Conservation (phyloP, 768 basidiomycete species). For the Xerocomellus dryophilus region DNA sequence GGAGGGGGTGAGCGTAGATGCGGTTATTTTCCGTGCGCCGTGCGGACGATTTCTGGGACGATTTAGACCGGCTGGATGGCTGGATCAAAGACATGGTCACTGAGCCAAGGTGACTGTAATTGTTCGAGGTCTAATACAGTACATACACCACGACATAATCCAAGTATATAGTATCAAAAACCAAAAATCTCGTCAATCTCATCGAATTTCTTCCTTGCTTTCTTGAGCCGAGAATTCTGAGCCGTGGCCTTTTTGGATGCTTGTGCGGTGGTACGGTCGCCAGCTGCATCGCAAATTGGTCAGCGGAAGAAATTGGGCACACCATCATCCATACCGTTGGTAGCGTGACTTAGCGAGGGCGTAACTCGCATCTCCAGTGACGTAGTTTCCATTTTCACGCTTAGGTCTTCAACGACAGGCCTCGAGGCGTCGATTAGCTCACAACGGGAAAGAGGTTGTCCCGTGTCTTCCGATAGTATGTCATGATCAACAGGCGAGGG, state of each 20-base stretch:
- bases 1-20: conserved; percentile 71
- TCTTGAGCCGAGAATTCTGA: conserved; percentile 15
- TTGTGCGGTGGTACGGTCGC: neutral
- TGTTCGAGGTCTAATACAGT: no score
- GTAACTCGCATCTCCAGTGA: neutral
- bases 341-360: neutral
- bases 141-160: no score
- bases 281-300: conserved; percentile 1
- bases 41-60: conserved; percentile 47
- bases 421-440: neutral
- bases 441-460: conserved; percentile 6
- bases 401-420: neutral
- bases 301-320: neutral
- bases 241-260: neutral
- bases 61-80: conserved; percentile 39
- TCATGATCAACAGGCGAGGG: conserved; percentile 1
- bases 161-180: conserved; percentile 9
- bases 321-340: conserved; percentile 2
- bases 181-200: conserved; percentile 30
- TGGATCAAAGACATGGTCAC: conserved; percentile 48
- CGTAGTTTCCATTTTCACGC: neutral
- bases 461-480: conserved; percentile 14
- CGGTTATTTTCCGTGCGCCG: conserved; percentile 61
- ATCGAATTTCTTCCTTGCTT: conserved; percentile 19
- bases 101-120: neutral